A percentile compares a stretch with the other conserved stretches of the same genome.
These are phyloP conservation scores for Teratosphaeria destructans DNA, from an alignment of 2,329 filamentous ascomycete species.

Conservation along the genomic window DNA sequence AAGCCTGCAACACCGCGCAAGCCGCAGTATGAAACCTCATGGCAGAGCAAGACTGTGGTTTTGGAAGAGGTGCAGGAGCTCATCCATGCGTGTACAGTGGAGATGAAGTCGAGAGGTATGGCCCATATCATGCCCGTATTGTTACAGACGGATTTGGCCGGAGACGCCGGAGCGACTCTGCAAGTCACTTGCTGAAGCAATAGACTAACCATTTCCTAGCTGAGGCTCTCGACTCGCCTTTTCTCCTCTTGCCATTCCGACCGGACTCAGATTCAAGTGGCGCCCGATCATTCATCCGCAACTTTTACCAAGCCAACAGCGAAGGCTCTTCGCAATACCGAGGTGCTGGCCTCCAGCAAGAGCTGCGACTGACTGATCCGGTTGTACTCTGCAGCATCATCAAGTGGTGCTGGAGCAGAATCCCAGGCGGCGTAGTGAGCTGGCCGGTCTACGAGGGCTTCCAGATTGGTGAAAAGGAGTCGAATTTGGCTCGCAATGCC, in stretches of 20 bases:
- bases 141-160: not conserved
- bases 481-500: slow-evolving; percentile 78
- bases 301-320: slow-evolving; percentile 69
- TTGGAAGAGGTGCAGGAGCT: slow-evolving; percentile 88
- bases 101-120: slow-evolving; percentile 90
- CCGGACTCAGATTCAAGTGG: slow-evolving; percentile 86
- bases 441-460: slow-evolving; percentile 98
- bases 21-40: slow-evolving; percentile 76
- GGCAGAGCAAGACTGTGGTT: slow-evolving; percentile 68
- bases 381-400: slow-evolving; percentile 90
- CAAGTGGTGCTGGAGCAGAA: slow-evolving; percentile 97
- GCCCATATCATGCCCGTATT: not conserved
- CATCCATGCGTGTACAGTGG: slow-evolving; percentile 70
- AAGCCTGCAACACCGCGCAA: slow-evolving; percentile 47
- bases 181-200: not conserved
- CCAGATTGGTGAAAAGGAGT: slow-evolving; percentile 88
- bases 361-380: slow-evolving; percentile 84
- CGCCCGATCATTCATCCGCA: slow-evolving; percentile 82
- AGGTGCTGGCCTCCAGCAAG: slow-evolving; percentile 66
- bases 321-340: slow-evolving; percentile 47
- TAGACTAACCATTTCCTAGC: slow-evolving; percentile 13
- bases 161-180: not conserved
- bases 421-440: slow-evolving; percentile 82
- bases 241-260: slow-evolving; percentile 87
- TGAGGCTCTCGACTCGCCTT: slow-evolving; percentile 76